phyloP scores from a whole-genome alignment of 768 basidiomycete genomes.

The Rhizopogon vulgaris region DNA sequence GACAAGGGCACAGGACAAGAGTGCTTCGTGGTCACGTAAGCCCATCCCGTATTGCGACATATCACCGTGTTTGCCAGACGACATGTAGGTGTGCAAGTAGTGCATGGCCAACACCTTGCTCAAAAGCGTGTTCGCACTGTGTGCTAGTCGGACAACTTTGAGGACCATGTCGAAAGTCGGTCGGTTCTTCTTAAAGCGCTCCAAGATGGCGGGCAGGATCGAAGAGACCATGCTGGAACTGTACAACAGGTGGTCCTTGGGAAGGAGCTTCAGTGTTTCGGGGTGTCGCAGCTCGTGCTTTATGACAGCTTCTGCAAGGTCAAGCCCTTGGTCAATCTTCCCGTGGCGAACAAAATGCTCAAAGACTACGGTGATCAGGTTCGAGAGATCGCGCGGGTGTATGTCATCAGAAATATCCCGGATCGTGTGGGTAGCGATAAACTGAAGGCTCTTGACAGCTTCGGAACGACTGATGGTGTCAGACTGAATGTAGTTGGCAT shows the following conservation, averaged over 20 bases:
- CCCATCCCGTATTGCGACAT: constrained; percentile 25
- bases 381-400: neutral
- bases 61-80: constrained; percentile 24
- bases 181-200: neutral
- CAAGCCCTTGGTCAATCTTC: constrained; percentile 17
- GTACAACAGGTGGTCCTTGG: neutral
- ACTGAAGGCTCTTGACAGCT: constrained; percentile 16
- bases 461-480: constrained; percentile 3
- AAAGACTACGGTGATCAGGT: neutral
- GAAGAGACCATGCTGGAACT: neutral
- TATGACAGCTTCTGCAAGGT: constrained; percentile 11
- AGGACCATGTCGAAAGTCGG: constrained; percentile 24
- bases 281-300: neutral
- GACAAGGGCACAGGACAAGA: constrained; percentile 35
- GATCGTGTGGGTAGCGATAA: constrained; percentile 18
- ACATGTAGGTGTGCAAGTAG: constrained; percentile 41
- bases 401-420: neutral
- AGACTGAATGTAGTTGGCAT: constrained; percentile 28
- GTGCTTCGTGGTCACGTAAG: constrained; percentile 36
- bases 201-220: neutral
- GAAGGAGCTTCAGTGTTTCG: neutral
- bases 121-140: neutral
- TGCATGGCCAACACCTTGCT: constrained; percentile 24
- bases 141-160: constrained; percentile 14
- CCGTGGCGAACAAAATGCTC: constrained; percentile 14